Evolutionary conservation across 208 protist species (phyloP), one percentile per base, ranked within the genome.

Genomic region (Leishmania mexicana): DNA sequence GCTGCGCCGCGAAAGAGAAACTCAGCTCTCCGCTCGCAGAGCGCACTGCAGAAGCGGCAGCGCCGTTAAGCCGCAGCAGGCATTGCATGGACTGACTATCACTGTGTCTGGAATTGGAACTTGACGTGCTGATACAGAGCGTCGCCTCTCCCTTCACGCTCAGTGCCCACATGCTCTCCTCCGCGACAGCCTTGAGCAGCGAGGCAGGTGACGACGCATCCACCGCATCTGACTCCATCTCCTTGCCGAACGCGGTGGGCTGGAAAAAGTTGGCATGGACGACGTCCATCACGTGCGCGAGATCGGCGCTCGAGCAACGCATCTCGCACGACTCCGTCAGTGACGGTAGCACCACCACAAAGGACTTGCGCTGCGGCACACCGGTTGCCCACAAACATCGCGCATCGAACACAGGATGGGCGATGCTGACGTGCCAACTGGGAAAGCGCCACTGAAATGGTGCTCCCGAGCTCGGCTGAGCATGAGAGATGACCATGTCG

Each of bases 191-290:
- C 35, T 77, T 67, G 28, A 86, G 65, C 15, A 86, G 60, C 15
- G 78, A 82, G 3, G 78, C 72, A 10, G 83, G 83, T n/a, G 83
- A 71, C 1, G 78, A 80, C 35, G 47, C 54, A 51, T 38, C 13
- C 45, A 53, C n/a, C 3, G 60, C 47, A 21, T 47, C 45, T n/a
- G 35, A 54, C 13, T 57, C 51, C 31, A 11, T 35, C 21, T 54
- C n/a, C 6, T 5, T 38, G 47, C 28, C 49, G 42, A 53, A 7
- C 31, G 49, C 0, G 15, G 54, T 24, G 40, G 11, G 60, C 7
- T 70, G 67, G 0, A 80, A 47, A 62, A 82, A 86, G 75, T 72
- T 86, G 49, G 83, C 79, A 38, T 86, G 75, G 49, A 86, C 0
- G 15, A 77, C 47, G 24, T 82, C 64, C 45, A 86, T 64, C 31